Percentiles rank a stretch among this genome's conserved stretches.
These are phyloP conservation scores for Leptomonas pyrrhocoris DNA, from an alignment of 208 protist species.

Conservation along the genomic window DNA sequence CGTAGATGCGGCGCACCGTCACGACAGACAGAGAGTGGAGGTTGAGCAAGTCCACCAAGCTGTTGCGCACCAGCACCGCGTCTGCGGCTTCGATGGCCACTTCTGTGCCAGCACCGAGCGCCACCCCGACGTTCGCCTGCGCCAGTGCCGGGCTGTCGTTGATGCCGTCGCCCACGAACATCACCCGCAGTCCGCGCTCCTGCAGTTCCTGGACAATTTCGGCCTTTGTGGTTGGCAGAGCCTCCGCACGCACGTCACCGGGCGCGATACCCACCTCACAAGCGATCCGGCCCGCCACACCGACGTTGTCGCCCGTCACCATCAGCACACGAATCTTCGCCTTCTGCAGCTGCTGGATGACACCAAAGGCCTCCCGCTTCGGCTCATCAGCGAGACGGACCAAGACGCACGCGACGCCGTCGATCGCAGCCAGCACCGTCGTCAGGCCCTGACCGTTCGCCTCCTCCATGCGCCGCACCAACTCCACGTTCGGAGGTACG, in stretches of 20 bases:
- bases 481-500: constrained; percentile 33
- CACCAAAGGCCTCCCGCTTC: constrained; percentile 82
- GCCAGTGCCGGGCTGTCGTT: constrained; percentile 90
- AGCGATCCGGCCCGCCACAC: constrained; percentile 68
- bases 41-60: constrained; percentile 74
- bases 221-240: constrained; percentile 85
- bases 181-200: constrained; percentile 40
- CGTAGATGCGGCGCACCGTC: constrained; percentile 81
- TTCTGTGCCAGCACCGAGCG: constrained; percentile 85
- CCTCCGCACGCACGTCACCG: constrained; percentile 73
- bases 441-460: constrained; percentile 51
- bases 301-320: constrained; percentile 86
- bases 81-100: constrained; percentile 87
- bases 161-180: constrained; percentile 92
- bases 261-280: constrained; percentile 73
- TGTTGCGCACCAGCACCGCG: constrained; percentile 79
- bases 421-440: constrained; percentile 81
- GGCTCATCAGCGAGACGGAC: constrained; percentile 85
- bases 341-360: constrained; percentile 69
- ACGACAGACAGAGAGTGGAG: constrained; percentile 61
- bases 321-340: constrained; percentile 59
- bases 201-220: constrained; percentile 82
- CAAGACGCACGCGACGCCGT: constrained; percentile 49
- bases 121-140: constrained; percentile 88
- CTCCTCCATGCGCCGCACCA: constrained; percentile 33